Conservation (phyloP, 208 protist species). For the Leishmania braziliensis region DNA sequence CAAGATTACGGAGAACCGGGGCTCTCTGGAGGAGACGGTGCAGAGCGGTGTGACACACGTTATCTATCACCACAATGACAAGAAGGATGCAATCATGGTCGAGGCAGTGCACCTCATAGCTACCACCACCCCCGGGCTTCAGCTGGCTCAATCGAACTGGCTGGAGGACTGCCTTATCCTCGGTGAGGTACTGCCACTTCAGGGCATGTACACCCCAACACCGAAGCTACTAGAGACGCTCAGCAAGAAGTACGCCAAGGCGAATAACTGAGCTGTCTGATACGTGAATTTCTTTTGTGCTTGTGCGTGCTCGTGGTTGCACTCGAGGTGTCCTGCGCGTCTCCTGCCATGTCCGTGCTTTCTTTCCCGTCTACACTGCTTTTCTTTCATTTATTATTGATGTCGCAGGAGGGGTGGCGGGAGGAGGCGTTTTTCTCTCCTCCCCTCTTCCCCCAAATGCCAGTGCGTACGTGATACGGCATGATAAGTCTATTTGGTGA, state of each 20-base stretch:
- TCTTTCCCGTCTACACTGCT: background rate
- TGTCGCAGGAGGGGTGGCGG: background rate
- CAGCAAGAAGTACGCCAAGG: slow-evolving; percentile 71
- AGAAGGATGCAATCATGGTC: slow-evolving; percentile 77
- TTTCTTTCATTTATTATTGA: background rate
- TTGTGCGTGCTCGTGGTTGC: background rate
- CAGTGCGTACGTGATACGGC: background rate
- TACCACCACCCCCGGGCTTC: slow-evolving; percentile 60
- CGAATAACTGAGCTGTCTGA: slow-evolving; percentile 6
- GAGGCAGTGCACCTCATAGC: slow-evolving; percentile 49
- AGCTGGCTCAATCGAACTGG: slow-evolving; percentile 75
- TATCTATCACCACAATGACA: slow-evolving; percentile 77
- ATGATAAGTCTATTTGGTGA: background rate
- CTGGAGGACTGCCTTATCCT: slow-evolving; percentile 86
- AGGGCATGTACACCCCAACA: slow-evolving; percentile 77
- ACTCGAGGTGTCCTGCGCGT: background rate
- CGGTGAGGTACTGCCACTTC: slow-evolving; percentile 70
- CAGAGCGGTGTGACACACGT: slow-evolving; percentile 70
- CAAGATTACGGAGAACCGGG: slow-evolving; percentile 40
- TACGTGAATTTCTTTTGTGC: background rate
- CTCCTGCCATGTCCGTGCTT: background rate
- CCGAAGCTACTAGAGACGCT: slow-evolving; percentile 82
- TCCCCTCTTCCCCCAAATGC: background rate
- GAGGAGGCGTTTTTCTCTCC: background rate
- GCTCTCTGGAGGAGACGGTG: slow-evolving; percentile 44